Conservation (phyloP, 1,139 yeast species). For the Geotrichum klebahnii region DNA sequence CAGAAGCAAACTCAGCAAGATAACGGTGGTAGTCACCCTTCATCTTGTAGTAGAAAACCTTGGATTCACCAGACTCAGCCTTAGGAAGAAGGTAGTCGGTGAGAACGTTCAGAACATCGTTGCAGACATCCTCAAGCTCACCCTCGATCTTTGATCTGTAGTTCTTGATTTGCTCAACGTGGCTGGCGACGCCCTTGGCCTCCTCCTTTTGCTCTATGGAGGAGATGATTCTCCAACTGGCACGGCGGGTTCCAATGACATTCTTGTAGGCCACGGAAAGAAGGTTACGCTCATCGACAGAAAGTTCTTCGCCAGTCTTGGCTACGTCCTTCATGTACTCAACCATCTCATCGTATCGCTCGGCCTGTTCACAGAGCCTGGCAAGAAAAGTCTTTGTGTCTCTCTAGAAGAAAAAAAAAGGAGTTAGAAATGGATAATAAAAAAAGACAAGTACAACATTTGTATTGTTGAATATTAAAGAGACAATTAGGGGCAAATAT, state of each 20-base stretch:
- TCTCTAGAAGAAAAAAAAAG: conserved; percentile 50
- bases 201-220: conserved; percentile 98
- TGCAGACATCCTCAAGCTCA: conserved; percentile 92
- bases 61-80: conserved; percentile 96
- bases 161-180: conserved; percentile 84
- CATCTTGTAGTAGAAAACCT: conserved; percentile 98
- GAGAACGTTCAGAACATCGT: conserved; percentile 84
- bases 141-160: conserved; percentile 94
- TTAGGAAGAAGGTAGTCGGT: conserved; percentile 87
- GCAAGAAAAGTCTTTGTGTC: conserved; percentile 97
- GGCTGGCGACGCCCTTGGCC: conserved; percentile 82
- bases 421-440: conserved; percentile 2
- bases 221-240: conserved; percentile 98
- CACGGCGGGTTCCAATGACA: conserved; percentile 98
- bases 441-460: not conserved
- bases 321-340: conserved; percentile 97
- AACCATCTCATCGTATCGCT: conserved; percentile 99
- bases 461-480: not conserved
- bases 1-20: conserved; percentile 92
- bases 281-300: conserved; percentile 96
- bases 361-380: conserved; percentile 98
- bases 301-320: conserved; percentile 88
- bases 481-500: not conserved
- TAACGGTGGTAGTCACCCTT: conserved; percentile 99
- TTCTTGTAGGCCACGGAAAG: conserved; percentile 97